These are phyloP conservation scores for Boletus sensibilis DNA, from an alignment of 768 basidiomycete genomes.

Conservation along the genomic window DNA sequence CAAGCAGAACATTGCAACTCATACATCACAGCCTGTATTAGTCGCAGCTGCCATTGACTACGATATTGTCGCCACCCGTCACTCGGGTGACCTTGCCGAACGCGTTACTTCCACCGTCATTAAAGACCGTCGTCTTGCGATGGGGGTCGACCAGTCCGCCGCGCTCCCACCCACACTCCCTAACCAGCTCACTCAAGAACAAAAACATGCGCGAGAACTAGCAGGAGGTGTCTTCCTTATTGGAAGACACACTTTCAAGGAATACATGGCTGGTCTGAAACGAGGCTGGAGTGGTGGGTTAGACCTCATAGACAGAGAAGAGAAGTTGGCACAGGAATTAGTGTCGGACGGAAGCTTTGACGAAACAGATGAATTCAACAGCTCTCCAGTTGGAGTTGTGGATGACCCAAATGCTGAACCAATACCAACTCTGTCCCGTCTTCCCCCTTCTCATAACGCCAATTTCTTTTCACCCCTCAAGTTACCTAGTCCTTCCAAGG, in stretches of 20 bases:
- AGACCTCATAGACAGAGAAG: slow-evolving; percentile 68
- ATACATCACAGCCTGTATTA: slow-evolving; percentile 70
- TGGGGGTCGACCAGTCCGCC: slow-evolving; percentile 59
- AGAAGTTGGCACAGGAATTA: slow-evolving; percentile 61
- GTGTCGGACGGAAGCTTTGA: slow-evolving; percentile 78
- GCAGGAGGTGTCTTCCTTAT: slow-evolving; percentile 85
- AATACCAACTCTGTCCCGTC: slow-evolving; percentile 41
- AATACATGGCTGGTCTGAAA: slow-evolving; percentile 86
- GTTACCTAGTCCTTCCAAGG: slow-evolving; percentile 20
- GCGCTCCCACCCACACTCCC: slow-evolving; percentile 47
- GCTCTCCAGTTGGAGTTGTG: slow-evolving; percentile 22
- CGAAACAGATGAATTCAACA: slow-evolving; percentile 47
- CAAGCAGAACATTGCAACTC: not conserved
- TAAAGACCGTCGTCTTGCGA: slow-evolving; percentile 60
- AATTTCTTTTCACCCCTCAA: slow-evolving; percentile 34
- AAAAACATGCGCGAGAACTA: slow-evolving; percentile 56
- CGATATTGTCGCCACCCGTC: slow-evolving; percentile 74
- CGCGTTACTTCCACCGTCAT: slow-evolving; percentile 74
- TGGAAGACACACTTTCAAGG: slow-evolving; percentile 90
- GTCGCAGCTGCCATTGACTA: slow-evolving; percentile 96
- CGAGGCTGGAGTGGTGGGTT: slow-evolving; percentile 81
- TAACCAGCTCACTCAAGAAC: slow-evolving; percentile 49
- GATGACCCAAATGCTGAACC: slow-evolving; percentile 37
- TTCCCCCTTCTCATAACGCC: slow-evolving; percentile 35
- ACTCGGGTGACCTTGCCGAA: slow-evolving; percentile 82